Conservation (phyloP, 129 eudicot genomes). For the Chrysanthemum makinoi region DNA sequence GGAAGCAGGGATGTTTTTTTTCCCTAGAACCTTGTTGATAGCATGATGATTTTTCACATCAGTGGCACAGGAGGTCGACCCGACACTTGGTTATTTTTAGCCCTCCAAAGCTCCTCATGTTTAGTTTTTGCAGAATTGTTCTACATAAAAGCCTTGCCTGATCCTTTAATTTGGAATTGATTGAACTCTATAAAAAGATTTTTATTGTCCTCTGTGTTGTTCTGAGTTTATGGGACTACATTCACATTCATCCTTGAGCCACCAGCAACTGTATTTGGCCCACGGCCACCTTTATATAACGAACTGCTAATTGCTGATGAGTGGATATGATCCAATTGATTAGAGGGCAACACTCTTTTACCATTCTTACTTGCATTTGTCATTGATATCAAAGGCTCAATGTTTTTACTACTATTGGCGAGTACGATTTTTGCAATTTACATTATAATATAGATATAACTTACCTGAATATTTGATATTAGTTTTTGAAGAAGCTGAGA, state of each 20-base stretch:
- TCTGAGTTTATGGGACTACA: constrained; percentile 70
- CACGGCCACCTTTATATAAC: constrained; percentile 79
- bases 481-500: too few species aligned
- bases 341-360: constrained; percentile 38
- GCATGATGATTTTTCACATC: too few species aligned
- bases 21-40: too few species aligned
- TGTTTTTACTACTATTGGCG: constrained; percentile 35
- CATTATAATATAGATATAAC: too few species aligned
- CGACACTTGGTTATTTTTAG: too few species aligned
- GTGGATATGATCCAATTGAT: constrained; percentile 61
- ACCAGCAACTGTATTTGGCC: constrained; percentile 73
- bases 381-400: constrained; percentile 42
- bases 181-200: constrained; percentile 90
- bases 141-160: constrained; percentile 53
- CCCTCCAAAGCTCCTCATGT: too few species aligned
- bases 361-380: constrained; percentile 40
- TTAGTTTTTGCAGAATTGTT: constrained; percentile 41
- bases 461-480: too few species aligned
- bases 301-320: constrained; percentile 79
- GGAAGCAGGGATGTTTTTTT: too few species aligned
- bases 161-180: constrained; percentile 82
- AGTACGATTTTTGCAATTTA: too few species aligned
- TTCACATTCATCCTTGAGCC: constrained; percentile 82
- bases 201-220: constrained; percentile 62
- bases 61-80: too few species aligned